phyloP scores from a whole-genome alignment of 306 rosid genomes.

The Alnus glutinosa region DNA sequence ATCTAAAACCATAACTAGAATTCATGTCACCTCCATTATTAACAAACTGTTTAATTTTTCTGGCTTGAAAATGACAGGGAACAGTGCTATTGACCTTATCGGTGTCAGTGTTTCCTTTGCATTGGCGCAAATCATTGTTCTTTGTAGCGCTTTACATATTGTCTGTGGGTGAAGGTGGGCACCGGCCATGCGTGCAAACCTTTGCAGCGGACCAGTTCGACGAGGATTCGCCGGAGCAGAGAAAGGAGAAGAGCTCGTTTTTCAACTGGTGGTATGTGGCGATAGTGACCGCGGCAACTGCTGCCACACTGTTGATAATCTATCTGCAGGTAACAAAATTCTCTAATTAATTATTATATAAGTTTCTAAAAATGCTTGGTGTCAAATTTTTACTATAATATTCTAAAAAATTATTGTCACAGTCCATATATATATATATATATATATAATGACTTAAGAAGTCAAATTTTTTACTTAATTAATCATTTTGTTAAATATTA shows the following conservation, averaged over 20 bases:
- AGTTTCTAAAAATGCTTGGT: too few species aligned
- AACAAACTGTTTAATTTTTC: too few species aligned
- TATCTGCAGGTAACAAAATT: constrained; percentile 59
- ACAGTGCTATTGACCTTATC: constrained; percentile 56
- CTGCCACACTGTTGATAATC: constrained; percentile 43
- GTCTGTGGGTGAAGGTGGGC: constrained; percentile 75
- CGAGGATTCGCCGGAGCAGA: constrained; percentile 56
- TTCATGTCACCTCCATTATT: too few species aligned
- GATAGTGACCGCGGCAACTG: constrained; percentile 50
- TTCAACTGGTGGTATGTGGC: constrained; percentile 82
- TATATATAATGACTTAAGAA: too few species aligned
- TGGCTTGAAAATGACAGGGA: constrained; percentile 33
- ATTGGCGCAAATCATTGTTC: constrained; percentile 28
- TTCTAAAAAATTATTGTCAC: too few species aligned
- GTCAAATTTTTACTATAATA: too few species aligned
- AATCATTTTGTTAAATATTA: too few species aligned
- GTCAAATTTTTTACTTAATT: too few species aligned
- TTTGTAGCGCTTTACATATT: constrained; percentile 56
- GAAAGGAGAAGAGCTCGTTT: constrained; percentile 58
- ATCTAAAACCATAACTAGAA: too few species aligned
- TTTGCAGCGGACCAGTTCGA: constrained; percentile 88
- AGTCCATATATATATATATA: too few species aligned
- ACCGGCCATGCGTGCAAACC: constrained; percentile 75
- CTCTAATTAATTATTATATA: background rate
- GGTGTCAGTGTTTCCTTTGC: constrained; percentile 35